phyloP scores from a whole-genome alignment of 2,329 filamentous ascomycete genomes.

The Taxawa tesnikishii region DNA sequence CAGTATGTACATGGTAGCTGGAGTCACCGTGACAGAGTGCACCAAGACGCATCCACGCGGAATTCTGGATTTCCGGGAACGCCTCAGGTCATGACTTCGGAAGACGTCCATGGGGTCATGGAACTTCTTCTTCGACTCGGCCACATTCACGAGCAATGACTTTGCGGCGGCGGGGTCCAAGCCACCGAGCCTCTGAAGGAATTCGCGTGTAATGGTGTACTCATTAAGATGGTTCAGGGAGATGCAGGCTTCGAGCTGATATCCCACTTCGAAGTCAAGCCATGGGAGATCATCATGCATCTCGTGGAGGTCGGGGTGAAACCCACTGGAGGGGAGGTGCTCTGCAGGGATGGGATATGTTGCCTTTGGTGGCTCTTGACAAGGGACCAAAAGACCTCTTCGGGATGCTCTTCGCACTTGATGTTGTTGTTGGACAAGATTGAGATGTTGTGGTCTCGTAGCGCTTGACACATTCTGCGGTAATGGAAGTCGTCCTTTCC shows the following conservation, averaged over 20 bases:
- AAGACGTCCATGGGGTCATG: constrained; percentile 67
- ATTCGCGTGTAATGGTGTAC: constrained; percentile 55
- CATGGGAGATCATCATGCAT: constrained; percentile 14
- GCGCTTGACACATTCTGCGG: constrained; percentile 30
- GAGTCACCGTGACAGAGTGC: constrained; percentile 68
- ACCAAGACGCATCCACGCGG: constrained; percentile 64
- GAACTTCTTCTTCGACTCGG: constrained; percentile 48
- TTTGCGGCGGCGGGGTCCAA: constrained; percentile 38
- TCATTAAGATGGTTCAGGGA: constrained; percentile 68
- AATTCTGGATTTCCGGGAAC: constrained; percentile 28
- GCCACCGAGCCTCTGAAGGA: constrained; percentile 48
- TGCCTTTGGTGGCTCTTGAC: no score
- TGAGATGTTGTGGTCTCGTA: constrained; percentile 63
- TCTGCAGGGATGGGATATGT: no score
- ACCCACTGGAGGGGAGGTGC: no score
- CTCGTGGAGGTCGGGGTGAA: constrained; percentile 10
- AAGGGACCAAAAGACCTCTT: background rate
- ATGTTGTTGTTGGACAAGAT: constrained; percentile 35
- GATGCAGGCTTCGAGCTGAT: constrained; percentile 89
- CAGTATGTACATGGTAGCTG: constrained; percentile 66
- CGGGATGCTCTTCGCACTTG: constrained; percentile 15
- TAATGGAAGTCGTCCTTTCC: constrained; percentile 6
- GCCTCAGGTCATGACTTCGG: constrained; percentile 22
- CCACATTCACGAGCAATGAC: constrained; percentile 61
- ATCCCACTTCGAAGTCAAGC: constrained; percentile 57